Base-by-base conservation (phyloP, 495 filamentous ascomycete genomes). In the Astrothelium subdiscretum region DNA sequence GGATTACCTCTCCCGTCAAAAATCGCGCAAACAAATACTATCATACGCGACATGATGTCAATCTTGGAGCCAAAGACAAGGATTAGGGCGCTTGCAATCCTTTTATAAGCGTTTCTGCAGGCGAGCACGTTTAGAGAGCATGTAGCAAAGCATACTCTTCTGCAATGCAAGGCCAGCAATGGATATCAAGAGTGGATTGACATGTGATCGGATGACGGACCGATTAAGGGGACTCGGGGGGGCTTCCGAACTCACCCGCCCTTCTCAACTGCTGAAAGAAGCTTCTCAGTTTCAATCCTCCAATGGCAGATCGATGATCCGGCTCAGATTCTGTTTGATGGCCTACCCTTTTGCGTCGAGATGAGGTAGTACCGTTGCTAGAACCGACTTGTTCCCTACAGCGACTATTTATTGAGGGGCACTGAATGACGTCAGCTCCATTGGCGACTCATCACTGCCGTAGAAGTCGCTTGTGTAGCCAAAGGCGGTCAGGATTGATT, bases 1-100 rank as follows among this genome's bases (percentile, higher is more conserved):
- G 42, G 18, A 48, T 59, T 31, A 35, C 59, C 32, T 32, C 61
- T 61, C 58, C 61, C 40, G 51, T 26, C 10, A 40, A 44, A 57
- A 44, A 40, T 58, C 58, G 35, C 62, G 62, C 38, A 61, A 40
- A 27, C 11, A 54, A 11, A 2, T 11, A 15, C 12, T 15, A 29
- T 2, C 43, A 20, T 5, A 12, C 43, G 43, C 5, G n/a, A 5
- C 43, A 48, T 20, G n/a, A 48, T 12, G 43, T 20, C 43, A 48
- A 48, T 18, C n/a, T 5, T 18, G 20, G 43, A 48, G 5, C n/a
- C 43, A 48, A 18, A 48, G 43, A 18, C n/a, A 18, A 12, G 43
- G 43, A 22, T 15, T 5, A 48, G 12, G 43, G 13, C 5, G 43
- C 5, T 48, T 20, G n/a, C 12, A 22, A 20, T 48, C n/a, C 43